Evolutionary conservation across 164 flowering plant species (phyloP).

Genomic region (Pachysandra terminalis): DNA sequence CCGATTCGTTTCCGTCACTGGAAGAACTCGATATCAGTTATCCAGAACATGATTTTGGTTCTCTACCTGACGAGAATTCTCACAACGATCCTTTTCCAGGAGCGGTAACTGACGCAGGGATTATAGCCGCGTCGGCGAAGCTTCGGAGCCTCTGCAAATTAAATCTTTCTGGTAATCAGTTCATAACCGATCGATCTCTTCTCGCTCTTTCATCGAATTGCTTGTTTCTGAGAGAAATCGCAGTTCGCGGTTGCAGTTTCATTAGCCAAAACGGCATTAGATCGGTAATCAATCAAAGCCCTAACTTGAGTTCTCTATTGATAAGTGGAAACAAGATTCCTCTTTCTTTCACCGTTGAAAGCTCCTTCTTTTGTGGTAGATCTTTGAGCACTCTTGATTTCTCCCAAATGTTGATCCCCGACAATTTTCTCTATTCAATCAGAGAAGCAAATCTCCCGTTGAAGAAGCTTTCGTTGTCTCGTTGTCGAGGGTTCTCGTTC

Average conservation of each 20-base stretch:
- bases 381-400: slow-evolving; percentile 33
- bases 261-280: slow-evolving; percentile 33
- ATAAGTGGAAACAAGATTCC: slow-evolving; percentile 16
- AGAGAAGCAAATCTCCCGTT: slow-evolving; percentile 37
- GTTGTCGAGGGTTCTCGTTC: slow-evolving; percentile 32
- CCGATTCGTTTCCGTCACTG: slow-evolving; percentile 33
- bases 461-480: slow-evolving; percentile 27
- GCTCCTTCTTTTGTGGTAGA: slow-evolving; percentile 18
- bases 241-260: slow-evolving; percentile 33
- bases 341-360: slow-evolving; percentile 4
- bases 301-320: slow-evolving; percentile 33
- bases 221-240: slow-evolving; percentile 29
- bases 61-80: neutral
- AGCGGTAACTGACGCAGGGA: slow-evolving; percentile 38
- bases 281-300: slow-evolving; percentile 15
- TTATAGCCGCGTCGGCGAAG: slow-evolving; percentile 28
- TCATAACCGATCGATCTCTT: slow-evolving; percentile 45
- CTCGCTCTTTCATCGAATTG: slow-evolving; percentile 30
- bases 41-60: slow-evolving; percentile 18
- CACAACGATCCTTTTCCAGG: neutral
- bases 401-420: slow-evolving; percentile 32
- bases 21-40: slow-evolving; percentile 57
- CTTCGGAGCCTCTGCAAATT: slow-evolving; percentile 30
- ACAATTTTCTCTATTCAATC: slow-evolving; percentile 38
- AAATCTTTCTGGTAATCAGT: slow-evolving; percentile 46